These are phyloP conservation scores for Mycena sanguinolenta DNA, from an alignment of 768 basidiomycete species.

Conservation along the genomic window DNA sequence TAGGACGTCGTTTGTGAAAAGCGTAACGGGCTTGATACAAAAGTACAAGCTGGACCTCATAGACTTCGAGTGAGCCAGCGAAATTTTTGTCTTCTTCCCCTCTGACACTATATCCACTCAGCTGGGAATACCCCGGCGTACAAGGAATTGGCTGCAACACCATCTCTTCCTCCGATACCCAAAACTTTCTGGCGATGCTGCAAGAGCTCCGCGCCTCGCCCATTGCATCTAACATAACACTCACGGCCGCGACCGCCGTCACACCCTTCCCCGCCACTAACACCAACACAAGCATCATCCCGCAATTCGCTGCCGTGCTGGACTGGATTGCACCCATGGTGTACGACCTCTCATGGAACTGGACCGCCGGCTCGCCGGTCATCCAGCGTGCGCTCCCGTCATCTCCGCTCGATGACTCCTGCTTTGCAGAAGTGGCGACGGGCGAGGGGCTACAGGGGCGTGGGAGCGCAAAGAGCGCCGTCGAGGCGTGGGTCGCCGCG, in stretches of 20 bases:
- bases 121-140: conserved; percentile 89
- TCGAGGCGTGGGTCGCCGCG: conserved; percentile 79
- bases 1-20: conserved; percentile 74
- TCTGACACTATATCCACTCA: conserved; percentile 42
- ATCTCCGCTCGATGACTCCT: conserved; percentile 87
- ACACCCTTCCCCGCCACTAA: conserved; percentile 62
- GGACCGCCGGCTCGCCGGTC: conserved; percentile 63
- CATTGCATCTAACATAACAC: conserved; percentile 66
- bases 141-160: conserved; percentile 82
- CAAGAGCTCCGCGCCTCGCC: conserved; percentile 74
- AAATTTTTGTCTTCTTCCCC: background rate
- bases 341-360: conserved; percentile 79
- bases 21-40: conserved; percentile 63
- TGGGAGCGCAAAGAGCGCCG: conserved; percentile 83
- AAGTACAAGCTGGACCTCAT: conserved; percentile 73
- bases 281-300: conserved; percentile 77
- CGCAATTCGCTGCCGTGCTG: conserved; percentile 78
- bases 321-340: conserved; percentile 72
- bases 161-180: conserved; percentile 71
- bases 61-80: conserved; percentile 65
- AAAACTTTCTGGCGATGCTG: conserved; percentile 86
- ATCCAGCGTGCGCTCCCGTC: conserved; percentile 65
- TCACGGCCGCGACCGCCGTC: conserved; percentile 63
- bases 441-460: conserved; percentile 56
- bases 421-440: conserved; percentile 56